Conservation (phyloP, 768 basidiomycete species). For the Strobilomyces echinocephalus region DNA sequence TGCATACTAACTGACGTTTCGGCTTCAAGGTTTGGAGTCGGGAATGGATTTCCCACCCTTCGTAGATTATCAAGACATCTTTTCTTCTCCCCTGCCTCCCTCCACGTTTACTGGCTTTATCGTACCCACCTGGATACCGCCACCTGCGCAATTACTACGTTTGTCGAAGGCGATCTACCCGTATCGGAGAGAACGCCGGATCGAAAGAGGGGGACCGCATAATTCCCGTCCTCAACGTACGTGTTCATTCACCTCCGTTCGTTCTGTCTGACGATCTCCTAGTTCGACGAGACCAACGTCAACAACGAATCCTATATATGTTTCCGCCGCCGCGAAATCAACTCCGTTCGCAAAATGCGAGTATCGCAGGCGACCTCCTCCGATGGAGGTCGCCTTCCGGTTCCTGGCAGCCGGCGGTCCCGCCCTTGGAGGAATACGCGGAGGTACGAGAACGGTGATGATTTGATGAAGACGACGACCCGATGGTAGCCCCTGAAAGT, state of each 20-base stretch:
- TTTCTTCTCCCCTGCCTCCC: conserved; percentile 54
- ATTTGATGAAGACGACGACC: conserved; percentile 62
- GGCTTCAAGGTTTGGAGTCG: conserved; percentile 52
- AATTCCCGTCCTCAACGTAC: conserved; percentile 83
- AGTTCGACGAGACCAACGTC: conserved; percentile 89
- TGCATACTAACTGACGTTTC: neutral
- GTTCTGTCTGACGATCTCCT: neutral
- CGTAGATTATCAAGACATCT: conserved; percentile 65
- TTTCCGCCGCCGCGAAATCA: conserved; percentile 92
- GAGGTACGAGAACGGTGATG: conserved; percentile 58
- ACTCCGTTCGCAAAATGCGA: conserved; percentile 90
- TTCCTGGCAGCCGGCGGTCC: too few species aligned
- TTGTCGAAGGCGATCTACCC: conserved; percentile 75
- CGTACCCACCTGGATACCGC: conserved; percentile 66
- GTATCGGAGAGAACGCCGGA: conserved; percentile 84
- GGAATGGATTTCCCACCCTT: conserved; percentile 70
- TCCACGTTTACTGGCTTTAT: conserved; percentile 65
- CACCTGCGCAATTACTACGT: conserved; percentile 53
- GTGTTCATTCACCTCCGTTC: conserved; percentile 20
- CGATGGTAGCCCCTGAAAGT: conserved; percentile 51
- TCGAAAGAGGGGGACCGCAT: conserved; percentile 76
- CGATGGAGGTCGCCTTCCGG: too few species aligned
- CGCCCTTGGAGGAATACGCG: too few species aligned
- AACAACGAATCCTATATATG: conserved; percentile 94
- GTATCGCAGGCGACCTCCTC: conserved; percentile 85